These are phyloP conservation scores for Spathaspora arborariae DNA, from an alignment of 805 yeast genomes.

Conservation along the genomic window DNA sequence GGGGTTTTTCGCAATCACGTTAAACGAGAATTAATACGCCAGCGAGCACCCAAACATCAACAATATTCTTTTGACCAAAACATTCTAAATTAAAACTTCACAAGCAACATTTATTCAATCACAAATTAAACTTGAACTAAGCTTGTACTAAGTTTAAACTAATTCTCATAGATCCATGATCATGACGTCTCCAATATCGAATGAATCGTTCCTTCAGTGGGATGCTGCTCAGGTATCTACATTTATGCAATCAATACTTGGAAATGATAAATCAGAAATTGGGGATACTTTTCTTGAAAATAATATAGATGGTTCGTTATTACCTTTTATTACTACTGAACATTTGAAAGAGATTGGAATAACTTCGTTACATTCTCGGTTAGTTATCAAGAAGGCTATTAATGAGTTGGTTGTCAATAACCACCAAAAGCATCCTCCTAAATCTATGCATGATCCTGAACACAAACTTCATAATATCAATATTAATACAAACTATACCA, in stretches of 20 bases:
- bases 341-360: constrained; percentile 77
- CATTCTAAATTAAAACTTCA: background rate
- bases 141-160: too few relatives aligned
- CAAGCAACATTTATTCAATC: background rate
- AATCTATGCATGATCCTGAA: constrained; percentile 23
- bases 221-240: constrained; percentile 44
- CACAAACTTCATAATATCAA: constrained; percentile 27
- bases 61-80: background rate
- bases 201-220: constrained; percentile 39
- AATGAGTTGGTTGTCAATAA: constrained; percentile 46
- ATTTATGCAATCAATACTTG: constrained; percentile 23
- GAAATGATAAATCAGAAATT: constrained; percentile 17
- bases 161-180: too few relatives aligned
- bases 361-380: constrained; percentile 47
- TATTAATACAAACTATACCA: constrained; percentile 33
- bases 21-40: too few relatives aligned
- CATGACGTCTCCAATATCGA: constrained; percentile 14
- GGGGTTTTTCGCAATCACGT: background rate
- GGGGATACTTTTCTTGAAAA: constrained; percentile 45
- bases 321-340: constrained; percentile 63
- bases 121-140: background rate
- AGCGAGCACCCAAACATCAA: background rate
- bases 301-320: constrained; percentile 68
- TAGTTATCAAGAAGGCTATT: constrained; percentile 57
- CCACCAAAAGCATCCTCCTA: constrained; percentile 22